Conservation (phyloP, 345 rosid genomes). For the Rhodamnia argentea region DNA sequence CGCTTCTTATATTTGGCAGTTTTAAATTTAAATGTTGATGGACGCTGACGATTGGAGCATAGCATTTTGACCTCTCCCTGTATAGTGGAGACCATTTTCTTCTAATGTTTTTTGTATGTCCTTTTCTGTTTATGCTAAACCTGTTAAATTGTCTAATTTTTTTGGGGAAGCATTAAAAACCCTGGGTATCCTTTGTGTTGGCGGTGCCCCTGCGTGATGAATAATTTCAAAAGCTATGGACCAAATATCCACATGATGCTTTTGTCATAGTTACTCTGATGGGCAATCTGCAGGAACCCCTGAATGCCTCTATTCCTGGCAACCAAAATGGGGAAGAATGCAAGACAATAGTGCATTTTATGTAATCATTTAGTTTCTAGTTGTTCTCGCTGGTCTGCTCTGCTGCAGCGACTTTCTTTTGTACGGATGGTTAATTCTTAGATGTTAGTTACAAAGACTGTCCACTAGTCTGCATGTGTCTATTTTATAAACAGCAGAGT, state of each 20-base stretch:
- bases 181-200: neutral
- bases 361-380: neutral
- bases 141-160: neutral
- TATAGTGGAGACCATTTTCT: neutral
- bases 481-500: neutral
- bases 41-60: neutral
- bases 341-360: neutral
- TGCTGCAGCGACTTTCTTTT: neutral
- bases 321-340: neutral
- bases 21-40: neutral
- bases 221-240: neutral
- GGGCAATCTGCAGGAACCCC: neutral
- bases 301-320: neutral
- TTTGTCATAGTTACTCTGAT: slow-evolving; percentile 3
- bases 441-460: neutral
- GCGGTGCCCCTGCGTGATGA: neutral
- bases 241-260: neutral
- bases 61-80: neutral
- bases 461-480: neutral
- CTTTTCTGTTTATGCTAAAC: neutral
- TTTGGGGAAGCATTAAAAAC: neutral
- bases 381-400: neutral
- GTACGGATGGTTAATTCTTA: neutral
- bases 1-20: neutral
- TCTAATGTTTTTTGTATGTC: neutral